Conservation (phyloP, 805 yeast genomes). For the Candida nonsorbophila region DNA sequence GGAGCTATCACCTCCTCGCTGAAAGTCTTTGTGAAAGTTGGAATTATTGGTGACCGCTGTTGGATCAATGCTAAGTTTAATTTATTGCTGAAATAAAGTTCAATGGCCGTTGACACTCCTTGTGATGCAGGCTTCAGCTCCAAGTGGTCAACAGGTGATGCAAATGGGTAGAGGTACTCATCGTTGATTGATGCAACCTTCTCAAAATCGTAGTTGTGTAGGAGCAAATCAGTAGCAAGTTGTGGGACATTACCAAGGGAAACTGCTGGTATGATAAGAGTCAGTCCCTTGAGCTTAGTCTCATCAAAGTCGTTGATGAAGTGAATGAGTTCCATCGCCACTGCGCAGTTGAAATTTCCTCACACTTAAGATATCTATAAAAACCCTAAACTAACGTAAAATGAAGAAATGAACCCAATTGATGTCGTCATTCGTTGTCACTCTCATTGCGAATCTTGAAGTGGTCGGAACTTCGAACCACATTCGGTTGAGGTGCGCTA, state of each 20-base stretch:
- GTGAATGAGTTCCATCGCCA: no score
- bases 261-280: constrained; percentile 70
- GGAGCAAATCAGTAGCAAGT: constrained; percentile 64
- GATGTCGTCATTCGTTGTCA: no score
- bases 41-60: constrained; percentile 80
- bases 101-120: constrained; percentile 58
- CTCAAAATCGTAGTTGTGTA: constrained; percentile 53
- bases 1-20: constrained; percentile 47
- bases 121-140: constrained; percentile 8
- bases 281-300: constrained; percentile 14
- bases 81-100: constrained; percentile 47
- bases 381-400: no score
- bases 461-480: no score
- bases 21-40: constrained; percentile 50
- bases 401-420: no score
- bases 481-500: no score
- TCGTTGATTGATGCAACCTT: constrained; percentile 57
- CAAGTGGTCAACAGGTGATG: constrained; percentile 63
- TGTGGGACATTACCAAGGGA: constrained; percentile 92
- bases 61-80: constrained; percentile 57
- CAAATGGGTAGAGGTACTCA: constrained; percentile 68
- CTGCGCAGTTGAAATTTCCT: no score
- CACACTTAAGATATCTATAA: no score
- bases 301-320: not conserved
- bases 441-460: no score